Evolutionary conservation across 768 basidiomycete species (phyloP).

Genomic region (Pleurotus eryngii): DNA sequence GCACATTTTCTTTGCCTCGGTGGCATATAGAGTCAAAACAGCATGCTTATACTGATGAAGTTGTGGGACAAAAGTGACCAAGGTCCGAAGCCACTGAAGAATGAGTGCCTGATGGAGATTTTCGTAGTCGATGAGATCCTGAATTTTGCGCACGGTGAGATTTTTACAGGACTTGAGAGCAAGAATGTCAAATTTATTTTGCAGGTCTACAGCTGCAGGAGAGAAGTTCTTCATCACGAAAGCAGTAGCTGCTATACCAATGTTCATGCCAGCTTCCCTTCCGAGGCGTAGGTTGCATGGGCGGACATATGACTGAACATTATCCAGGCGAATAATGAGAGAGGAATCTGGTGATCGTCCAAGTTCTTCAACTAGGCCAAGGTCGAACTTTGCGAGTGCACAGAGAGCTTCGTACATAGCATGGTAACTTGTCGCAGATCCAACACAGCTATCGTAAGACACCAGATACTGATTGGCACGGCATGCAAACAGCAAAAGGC

Average conservation of each 20-base stretch:
- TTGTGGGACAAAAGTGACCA: neutral
- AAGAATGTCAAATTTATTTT: slow-evolving; percentile 7
- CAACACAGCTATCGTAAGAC: slow-evolving; percentile 9
- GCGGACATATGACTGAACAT: slow-evolving; percentile 18
- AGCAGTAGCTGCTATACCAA: slow-evolving; percentile 15
- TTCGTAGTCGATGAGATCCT: neutral
- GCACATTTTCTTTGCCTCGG: neutral
- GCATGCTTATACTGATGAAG: neutral
- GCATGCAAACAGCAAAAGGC: slow-evolving; percentile 12
- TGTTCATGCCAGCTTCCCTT: slow-evolving; percentile 14
- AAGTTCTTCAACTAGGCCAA: neutral
- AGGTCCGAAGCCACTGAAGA: neutral
- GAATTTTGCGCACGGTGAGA: neutral
- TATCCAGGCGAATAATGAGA: slow-evolving; percentile 15
- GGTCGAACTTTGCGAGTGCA: slow-evolving; percentile 10
- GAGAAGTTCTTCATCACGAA: slow-evolving; percentile 10
- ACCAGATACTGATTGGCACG: slow-evolving; percentile 9
- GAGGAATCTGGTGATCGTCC: neutral
- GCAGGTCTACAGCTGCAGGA: slow-evolving; percentile 13
- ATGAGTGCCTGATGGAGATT: neutral
- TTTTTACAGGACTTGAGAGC: neutral
- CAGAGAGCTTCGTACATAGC: slow-evolving; percentile 4
- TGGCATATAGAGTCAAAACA: neutral
- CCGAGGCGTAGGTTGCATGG: slow-evolving; percentile 18
- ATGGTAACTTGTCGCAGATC: slow-evolving; percentile 9